Evolutionary conservation across 2,329 filamentous ascomycete genomes (phyloP), one percentile per base, ranked within the genome.

Genomic region (Chaetomiaceae sp.): DNA sequence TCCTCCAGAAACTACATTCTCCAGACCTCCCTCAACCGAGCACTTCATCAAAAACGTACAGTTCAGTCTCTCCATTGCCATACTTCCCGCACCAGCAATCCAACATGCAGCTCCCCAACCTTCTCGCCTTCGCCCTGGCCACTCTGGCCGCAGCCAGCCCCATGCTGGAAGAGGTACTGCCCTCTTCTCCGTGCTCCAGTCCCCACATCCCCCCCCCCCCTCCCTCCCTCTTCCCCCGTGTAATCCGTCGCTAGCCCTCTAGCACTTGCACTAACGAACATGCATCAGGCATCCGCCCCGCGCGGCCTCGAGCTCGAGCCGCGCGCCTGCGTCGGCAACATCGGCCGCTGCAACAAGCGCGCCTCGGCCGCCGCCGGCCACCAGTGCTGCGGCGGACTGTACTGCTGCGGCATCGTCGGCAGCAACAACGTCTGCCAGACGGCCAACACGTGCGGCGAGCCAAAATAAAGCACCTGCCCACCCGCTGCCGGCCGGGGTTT

Each of bases 341-440:
- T 39, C 15, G 15, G 15, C 10, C 10, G 26, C 11, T 39, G 38
- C 38, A 30, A 39, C 38, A 39, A 39, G 17, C n/a, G 26, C 11
- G 38, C 38, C 10, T 30, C 24, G 24, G 38, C 38, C 11, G 38
- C 17, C 26, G 10, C 30, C 17, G 38, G 38, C 17, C 15, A 17
- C 11, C 38, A 39, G 38, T 39, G 38, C 38, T 39, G 38, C 26
- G 26, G 26, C 38, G 38, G 38, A 10, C 38, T 39, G 38, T 39
- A 29, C 17, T 39, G 38, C 38, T 39, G 38, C 17, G 38, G 38
- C 15, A 7, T 39, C 11, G 7, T 39, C 26, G 38, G 38, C 15
- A n/a, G 24, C 24, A 39, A 39, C 26, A 39, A 39, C 26, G 38
- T 39, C 38, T 39, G 38, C 38, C 38, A 39, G 26, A 30, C 38